Conservation (phyloP, 2,329 filamentous ascomycete species). For the Sarocladiaceae sp. region DNA sequence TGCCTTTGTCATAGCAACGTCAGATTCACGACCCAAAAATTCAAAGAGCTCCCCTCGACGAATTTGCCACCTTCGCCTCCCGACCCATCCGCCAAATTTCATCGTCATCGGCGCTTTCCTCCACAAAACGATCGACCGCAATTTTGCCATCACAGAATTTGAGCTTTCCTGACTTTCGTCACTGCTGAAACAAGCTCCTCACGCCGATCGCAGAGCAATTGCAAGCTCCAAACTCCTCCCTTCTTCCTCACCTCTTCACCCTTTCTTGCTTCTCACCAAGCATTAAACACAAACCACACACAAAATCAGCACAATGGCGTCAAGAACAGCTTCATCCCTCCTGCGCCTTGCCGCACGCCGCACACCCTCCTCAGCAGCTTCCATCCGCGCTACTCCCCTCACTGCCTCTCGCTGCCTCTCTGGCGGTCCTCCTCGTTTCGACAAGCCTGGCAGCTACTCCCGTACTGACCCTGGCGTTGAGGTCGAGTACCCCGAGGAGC, state of each 20-base stretch:
- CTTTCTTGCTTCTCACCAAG: neutral
- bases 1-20: no score
- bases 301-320: conserved; percentile 13
- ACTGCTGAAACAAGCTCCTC: neutral
- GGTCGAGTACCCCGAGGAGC: conserved; percentile 73
- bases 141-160: neutral
- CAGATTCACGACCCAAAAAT: neutral
- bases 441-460: conserved; percentile 62
- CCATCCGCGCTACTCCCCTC: conserved; percentile 4
- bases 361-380: conserved; percentile 16
- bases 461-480: conserved; percentile 76
- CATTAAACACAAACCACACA: conserved; percentile 10
- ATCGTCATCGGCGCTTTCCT: neutral
- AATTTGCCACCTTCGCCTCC: conserved; percentile 7
- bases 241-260: neutral
- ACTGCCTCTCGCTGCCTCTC: conserved; percentile 28
- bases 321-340: conserved; percentile 18
- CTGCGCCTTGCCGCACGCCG: conserved; percentile 25
- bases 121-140: neutral
- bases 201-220: neutral
- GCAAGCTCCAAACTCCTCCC: neutral
- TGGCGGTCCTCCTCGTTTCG: conserved; percentile 27
- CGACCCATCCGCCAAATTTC: neutral
- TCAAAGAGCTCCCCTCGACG: neutral
- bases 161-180: neutral